phyloP scores from a whole-genome alignment of 306 rosid genomes.

The Senna siamea region DNA sequence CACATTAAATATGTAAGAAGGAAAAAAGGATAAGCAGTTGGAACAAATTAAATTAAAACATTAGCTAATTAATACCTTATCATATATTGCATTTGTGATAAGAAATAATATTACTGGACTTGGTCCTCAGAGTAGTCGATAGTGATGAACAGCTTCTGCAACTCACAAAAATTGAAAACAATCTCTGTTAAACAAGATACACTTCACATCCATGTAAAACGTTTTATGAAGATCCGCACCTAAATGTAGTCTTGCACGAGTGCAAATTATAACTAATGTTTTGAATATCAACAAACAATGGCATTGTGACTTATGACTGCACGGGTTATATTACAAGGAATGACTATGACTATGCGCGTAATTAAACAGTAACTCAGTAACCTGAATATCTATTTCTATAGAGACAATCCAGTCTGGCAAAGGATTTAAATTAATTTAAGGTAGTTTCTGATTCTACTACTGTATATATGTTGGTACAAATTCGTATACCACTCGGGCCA shows the following conservation, averaged over 20 bases:
- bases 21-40: too few species aligned
- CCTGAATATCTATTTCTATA: neutral
- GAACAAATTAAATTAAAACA: neutral
- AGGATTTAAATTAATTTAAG: neutral
- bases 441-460: constrained; percentile 7
- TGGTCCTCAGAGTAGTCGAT: neutral
- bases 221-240: too few species aligned
- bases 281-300: too few species aligned
- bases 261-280: too few species aligned
- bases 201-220: constrained; percentile 5
- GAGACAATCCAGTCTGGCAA: constrained; percentile 29
- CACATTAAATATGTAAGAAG: neutral
- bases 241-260: too few species aligned
- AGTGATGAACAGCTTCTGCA: constrained; percentile 12
- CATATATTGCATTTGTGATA: constrained; percentile 28
- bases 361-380: neutral
- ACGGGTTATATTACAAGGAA: neutral
- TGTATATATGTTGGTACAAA: neutral
- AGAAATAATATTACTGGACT: neutral
- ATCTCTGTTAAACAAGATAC: neutral
- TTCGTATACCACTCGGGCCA: constrained; percentile 14
- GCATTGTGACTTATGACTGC: neutral
- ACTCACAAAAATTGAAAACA: neutral
- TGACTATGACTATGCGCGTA: neutral
- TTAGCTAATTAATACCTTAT: constrained; percentile 9